Base-by-base conservation (phyloP, 345 rosid species). In the Anacardium occidentale region DNA sequence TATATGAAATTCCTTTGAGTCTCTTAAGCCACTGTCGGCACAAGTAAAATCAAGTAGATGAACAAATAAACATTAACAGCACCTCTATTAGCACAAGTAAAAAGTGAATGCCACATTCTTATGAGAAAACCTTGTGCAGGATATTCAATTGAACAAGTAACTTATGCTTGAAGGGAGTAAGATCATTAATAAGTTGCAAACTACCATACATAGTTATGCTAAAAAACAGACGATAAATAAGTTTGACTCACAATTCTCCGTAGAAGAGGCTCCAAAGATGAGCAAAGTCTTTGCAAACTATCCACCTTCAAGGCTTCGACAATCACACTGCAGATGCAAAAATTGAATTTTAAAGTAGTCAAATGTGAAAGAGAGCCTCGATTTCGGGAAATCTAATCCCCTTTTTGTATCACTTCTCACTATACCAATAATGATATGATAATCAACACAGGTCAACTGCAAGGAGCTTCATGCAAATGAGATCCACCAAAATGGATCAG, bases 221-320 rank as follows among this genome's bases (percentile, higher is more conserved):
- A 40, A 22, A 21, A 22, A 40, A 52, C 42, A 37, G 26, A 65
- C 40, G 45, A 50, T 47, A 66, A 59, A 11, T 21, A 60, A 79
- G 60, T 56, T 45, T 21, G 70, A 75, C 97, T 88, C 81, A 94
- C 97, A 77, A 94, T 90, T 89, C 83, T 84, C 68, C 97, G 98
- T 61, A 94, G 85, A 78, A 94, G 68, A 71, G 98, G 98, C 85
- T 94, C 98, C 90, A 94, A 81, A 53, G 97, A 87, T 32, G 98
- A 91, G 92, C 88, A 85, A 74, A 94, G 88, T 75, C 90, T 87
- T 79, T 94, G 97, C 79, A 90, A 73, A 79, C 97, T 92, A 76
- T 94, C 97, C 77, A 92, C 91, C 83, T 92, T 94, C 86, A 94
- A 83, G 73, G 97, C 97, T 84, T 92, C 98, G 81, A 94, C 96